These are phyloP conservation scores for Tolypocladium ovalisporum DNA, from an alignment of 2,329 filamentous ascomycete species.

Conservation along the genomic window DNA sequence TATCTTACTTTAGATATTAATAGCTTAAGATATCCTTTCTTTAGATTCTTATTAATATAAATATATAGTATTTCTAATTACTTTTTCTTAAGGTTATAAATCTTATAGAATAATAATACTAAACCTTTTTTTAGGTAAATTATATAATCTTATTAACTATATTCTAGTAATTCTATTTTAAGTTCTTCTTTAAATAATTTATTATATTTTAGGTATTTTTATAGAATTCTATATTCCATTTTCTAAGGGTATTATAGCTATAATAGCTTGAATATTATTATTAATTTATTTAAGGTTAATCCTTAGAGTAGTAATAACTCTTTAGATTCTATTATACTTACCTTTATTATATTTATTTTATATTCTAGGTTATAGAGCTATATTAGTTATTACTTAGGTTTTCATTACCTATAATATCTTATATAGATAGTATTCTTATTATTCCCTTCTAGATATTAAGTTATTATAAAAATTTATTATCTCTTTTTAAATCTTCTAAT, in stretches of 20 bases:
- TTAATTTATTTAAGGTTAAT: not conserved
- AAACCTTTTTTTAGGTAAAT: slow-evolving; percentile 1
- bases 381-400: not conserved
- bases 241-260: not conserved
- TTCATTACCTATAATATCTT: not conserved
- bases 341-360: not conserved
- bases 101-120: not conserved
- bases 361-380: not conserved
- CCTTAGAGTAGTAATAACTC: not conserved
- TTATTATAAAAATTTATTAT: not conserved
- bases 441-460: not conserved
- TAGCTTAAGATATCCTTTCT: not conserved
- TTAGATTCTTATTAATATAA: not conserved
- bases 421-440: not conserved
- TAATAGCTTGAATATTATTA: not conserved
- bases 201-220: slow-evolving; percentile 4
- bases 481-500: not conserved
- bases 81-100: slow-evolving; percentile 5
- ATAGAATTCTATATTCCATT: not conserved
- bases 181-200: slow-evolving; percentile 5
- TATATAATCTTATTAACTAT: slow-evolving; percentile 4
- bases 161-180: slow-evolving; percentile 1
- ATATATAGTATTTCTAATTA: not conserved
- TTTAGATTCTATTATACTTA: not conserved
- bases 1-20: slow-evolving; percentile 3